Evolutionary conservation across 805 yeast species (phyloP).

Genomic region (Aciculoconidium aculeatum): DNA sequence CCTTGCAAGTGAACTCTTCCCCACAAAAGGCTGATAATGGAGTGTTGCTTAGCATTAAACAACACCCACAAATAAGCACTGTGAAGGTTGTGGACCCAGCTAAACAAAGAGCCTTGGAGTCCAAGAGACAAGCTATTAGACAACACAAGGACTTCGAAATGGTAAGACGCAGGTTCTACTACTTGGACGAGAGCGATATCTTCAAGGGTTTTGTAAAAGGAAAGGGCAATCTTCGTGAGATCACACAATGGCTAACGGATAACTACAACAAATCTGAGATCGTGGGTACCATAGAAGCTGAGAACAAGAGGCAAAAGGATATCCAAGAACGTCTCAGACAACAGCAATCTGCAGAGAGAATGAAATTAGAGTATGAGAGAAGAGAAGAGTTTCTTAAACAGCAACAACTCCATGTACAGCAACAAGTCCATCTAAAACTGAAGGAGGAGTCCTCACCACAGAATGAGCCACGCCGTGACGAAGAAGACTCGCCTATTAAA

Average conservation of each 20-base stretch:
- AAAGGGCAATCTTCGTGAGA: conserved; percentile 36
- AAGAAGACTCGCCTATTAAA: conserved; percentile 33
- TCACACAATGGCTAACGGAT: conserved; percentile 34
- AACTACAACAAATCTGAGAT: conserved; percentile 23
- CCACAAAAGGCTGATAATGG: conserved; percentile 12
- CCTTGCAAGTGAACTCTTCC: conserved; percentile 25
- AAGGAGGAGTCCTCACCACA: neutral
- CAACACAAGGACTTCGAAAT: conserved; percentile 35
- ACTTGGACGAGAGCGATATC: conserved; percentile 35
- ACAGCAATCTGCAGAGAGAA: conserved; percentile 10
- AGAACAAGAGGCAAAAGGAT: conserved; percentile 10
- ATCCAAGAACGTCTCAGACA: conserved; percentile 10
- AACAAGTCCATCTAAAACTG: conserved; percentile 1
- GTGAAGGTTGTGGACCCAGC: conserved; percentile 6
- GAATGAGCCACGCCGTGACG: conserved; percentile 18
- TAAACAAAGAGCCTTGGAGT: conserved; percentile 21
- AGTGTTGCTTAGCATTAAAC: neutral
- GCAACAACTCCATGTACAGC: conserved; percentile 1
- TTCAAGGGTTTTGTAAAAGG: conserved; percentile 39
- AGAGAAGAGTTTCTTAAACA: conserved; percentile 6
- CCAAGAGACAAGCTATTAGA: conserved; percentile 30
- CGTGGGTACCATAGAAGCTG: conserved; percentile 14
- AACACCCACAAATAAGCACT: conserved; percentile 4
- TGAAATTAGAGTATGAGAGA: conserved; percentile 13
- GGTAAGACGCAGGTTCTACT: conserved; percentile 29